Evolutionary conservation across 176 grass and related monocot genomes (phyloP).

Genomic region (Raddia guianensis): DNA sequence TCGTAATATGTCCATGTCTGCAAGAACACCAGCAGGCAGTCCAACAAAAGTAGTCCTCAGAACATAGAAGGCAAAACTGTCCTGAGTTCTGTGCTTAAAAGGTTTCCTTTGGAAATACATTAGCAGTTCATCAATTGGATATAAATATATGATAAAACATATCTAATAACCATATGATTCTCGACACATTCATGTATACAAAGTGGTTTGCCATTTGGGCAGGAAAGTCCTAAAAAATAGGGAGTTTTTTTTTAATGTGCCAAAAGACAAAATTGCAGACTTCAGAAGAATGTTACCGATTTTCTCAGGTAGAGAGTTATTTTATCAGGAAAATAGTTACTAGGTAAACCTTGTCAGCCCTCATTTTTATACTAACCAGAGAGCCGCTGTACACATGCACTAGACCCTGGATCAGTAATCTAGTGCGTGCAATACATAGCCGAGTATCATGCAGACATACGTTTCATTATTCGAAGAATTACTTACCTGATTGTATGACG

Average conservation of each 20-base stretch:
- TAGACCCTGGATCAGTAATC: too few species aligned
- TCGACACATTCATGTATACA: background rate
- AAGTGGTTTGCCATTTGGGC: background rate
- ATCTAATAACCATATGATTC: constrained; percentile 15
- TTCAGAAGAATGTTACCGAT: background rate
- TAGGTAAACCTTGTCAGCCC: constrained; percentile 26
- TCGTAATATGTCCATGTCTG: constrained; percentile 71
- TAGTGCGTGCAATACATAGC: too few species aligned
- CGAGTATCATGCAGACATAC: too few species aligned
- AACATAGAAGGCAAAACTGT: background rate
- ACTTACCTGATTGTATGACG: too few species aligned
- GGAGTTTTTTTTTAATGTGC: background rate
- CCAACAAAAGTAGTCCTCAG: background rate
- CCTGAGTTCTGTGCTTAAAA: background rate
- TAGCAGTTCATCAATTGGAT: background rate
- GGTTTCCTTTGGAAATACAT: background rate
- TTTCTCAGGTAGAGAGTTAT: background rate
- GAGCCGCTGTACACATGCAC: too few species aligned
- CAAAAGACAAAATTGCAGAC: background rate
- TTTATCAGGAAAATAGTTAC: too few species aligned
- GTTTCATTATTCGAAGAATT: too few species aligned
- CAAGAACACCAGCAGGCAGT: constrained; percentile 36
- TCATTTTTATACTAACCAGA: too few species aligned
- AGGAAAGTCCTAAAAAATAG: too few species aligned
- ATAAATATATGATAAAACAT: background rate